These are phyloP conservation scores for Beauveria medogensis DNA, from an alignment of 2,329 filamentous ascomycete genomes.

Conservation along the genomic window DNA sequence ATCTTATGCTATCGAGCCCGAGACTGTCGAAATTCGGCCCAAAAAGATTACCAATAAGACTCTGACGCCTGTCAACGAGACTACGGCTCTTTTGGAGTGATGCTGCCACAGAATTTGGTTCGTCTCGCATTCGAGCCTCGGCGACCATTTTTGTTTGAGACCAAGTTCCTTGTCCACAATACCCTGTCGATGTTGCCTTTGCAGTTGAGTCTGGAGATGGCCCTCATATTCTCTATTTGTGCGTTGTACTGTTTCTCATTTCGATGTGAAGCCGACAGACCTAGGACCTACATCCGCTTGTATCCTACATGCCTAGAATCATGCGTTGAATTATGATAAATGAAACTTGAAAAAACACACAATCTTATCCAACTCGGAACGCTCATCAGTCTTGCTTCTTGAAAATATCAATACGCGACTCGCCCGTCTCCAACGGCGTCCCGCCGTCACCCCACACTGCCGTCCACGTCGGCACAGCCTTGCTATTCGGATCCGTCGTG, in stretches of 20 bases:
- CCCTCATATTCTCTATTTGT: background rate
- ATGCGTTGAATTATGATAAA: background rate
- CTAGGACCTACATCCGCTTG: background rate
- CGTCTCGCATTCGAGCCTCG: background rate
- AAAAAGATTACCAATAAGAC: slow-evolving; percentile 9
- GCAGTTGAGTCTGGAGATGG: background rate
- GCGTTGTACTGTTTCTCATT: background rate
- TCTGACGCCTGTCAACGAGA: background rate
- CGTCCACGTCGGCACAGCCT: no score
- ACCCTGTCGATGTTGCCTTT: background rate
- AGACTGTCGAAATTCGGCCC: background rate
- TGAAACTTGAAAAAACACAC: background rate
- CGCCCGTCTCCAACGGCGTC: no score
- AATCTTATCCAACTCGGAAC: background rate
- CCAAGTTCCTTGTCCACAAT: background rate
- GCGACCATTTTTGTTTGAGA: background rate
- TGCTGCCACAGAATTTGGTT: background rate
- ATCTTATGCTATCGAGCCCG: background rate
- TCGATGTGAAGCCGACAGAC: background rate
- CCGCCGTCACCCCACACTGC: no score
- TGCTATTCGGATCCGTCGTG: no score
- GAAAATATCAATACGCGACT: no score
- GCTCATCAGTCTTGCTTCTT: no score
- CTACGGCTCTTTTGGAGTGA: slow-evolving; percentile 4
- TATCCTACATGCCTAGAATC: background rate